Evolutionary conservation across 768 basidiomycete species (phyloP), one percentile per base, ranked within the genome.

Genomic region (Chiua virens): DNA sequence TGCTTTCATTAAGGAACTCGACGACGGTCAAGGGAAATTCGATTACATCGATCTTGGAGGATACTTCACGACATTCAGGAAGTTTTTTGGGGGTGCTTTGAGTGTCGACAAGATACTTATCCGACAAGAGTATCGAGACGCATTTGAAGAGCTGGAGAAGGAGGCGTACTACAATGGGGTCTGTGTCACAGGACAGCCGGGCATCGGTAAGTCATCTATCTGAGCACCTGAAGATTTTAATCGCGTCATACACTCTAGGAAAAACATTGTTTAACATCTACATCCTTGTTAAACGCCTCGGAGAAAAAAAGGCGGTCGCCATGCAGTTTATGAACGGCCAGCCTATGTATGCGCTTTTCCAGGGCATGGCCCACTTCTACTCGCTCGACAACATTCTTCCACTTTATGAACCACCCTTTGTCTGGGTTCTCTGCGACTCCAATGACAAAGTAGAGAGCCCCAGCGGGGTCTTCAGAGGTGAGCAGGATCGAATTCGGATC

Each of bases 121-220:
- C 1, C 42, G 54, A 27, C 17, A 39, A 1, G 50, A 47, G 17
- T 45, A 47, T 22, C 20, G 10, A 25, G n/a, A 6, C 2, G 48
- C 52, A 10, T 21, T 43, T 7, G 1, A 28, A 2, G 34, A 3
- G 20, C 37, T 47, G 11, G 8, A 27, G 9, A 27, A 5, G 6
- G 20, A 48, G 27, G 25, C n/a, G n/a, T n/a, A n/a, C n/a, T n/a
- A n/a, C n/a, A n/a, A n/a, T n/a, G n/a, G n/a, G n/a, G n/a, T n/a
- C 0, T 55, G 41, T n/a, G 43, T 45, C 25, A 32, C 27, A 11
- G 42, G 54, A n/a, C 54, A 49, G 3, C 47, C 51, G 25, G 54
- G 51, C 9, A 56, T 42, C 17, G 50, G 50, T 47, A 14, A n/a
- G 45, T 42, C 5, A 5, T 21, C 5, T 27, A 27, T 27, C 7